Base-by-base conservation (phyloP, 106 monocot species). In the Allium fistulosum region DNA sequence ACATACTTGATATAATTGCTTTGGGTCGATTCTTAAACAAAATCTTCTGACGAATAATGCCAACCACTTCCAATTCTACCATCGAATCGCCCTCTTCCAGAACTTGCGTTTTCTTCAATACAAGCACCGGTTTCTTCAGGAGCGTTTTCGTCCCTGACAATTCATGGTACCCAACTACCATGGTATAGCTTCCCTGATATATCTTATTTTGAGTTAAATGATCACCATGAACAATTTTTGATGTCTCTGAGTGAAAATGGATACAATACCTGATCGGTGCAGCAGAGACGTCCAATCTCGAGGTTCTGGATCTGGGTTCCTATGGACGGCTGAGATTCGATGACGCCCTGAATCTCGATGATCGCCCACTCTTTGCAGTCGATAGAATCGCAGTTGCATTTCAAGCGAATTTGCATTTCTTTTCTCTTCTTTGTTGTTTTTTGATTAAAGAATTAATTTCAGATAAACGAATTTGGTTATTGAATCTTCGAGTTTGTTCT, bases 111-210 rank as follows among this genome's bases (percentile, higher is more conserved):
- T 92, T 92, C 78, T 67, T 81, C 67, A 96, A 60, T 12, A 96
- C 84, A 61, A 92, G 58, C 17, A 89, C 58, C 4, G 86, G 96
- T 74, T 92, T 97, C 75, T 89, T 97, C 55, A 92, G 74, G 53
- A 77, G 59, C 72, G 87, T 59, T 71, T 87, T 97, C 51, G 81
- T 79, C 65, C 96, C 92, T 9, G 86, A 60, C 13, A 97, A 71
- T 74, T 97, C 92, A 61, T 92, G 96, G 78, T 97, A 97, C 46
- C 96, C 92, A 53, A 97, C 82, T 9, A 82, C 89, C 75, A 97
- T 79, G 9, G 84, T 92, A 61, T 86, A 97, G 65, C 59, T 80
- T 16, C 63, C 71, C 83, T 79, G 57, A 50, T 26, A n/a, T 16
- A 58, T 46, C 12, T 22, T 51, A 26, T 11, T 7, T 37, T 49